A percentile compares a stretch with the other conserved stretches of the same genome.
These are phyloP conservation scores for Hyaloscypha variabilis DNA, from an alignment of 495 filamentous ascomycete genomes.

Conservation along the genomic window DNA sequence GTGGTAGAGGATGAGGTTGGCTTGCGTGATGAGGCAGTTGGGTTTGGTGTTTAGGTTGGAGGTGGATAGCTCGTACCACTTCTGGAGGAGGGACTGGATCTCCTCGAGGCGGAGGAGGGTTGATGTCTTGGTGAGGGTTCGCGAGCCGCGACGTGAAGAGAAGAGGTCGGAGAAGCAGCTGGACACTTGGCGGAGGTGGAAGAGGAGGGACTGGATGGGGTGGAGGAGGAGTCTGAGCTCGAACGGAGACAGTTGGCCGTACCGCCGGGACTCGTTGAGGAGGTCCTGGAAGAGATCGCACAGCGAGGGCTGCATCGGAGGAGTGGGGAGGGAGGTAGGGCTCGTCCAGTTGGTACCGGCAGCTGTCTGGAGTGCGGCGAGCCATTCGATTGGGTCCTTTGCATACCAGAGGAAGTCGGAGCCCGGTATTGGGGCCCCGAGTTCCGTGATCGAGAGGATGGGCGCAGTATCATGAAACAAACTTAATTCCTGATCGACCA, in stretches of 20 bases:
- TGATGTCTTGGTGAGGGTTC: slow-evolving; percentile 50
- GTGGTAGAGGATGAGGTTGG: slow-evolving; percentile 65
- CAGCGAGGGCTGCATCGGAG: slow-evolving; percentile 50
- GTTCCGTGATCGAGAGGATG: slow-evolving; percentile 58
- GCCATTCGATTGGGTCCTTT: slow-evolving; percentile 47
- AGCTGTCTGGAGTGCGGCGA: slow-evolving; percentile 47
- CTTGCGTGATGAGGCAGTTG: slow-evolving; percentile 47
- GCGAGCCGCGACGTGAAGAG: slow-evolving; percentile 35
- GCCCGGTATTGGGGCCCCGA: slow-evolving; percentile 59
- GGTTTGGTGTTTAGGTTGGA: slow-evolving; percentile 39
- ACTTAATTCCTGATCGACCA: slow-evolving; percentile 67
- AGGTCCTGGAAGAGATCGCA: slow-evolving; percentile 60
- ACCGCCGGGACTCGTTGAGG: slow-evolving; percentile 40
- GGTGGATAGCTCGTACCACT: slow-evolving; percentile 58
- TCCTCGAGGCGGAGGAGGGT: slow-evolving; percentile 54
- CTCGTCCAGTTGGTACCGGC: background rate
- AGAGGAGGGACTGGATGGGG: slow-evolving; percentile 52
- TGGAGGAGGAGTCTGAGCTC: slow-evolving; percentile 54
- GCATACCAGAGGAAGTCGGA: slow-evolving; percentile 44
- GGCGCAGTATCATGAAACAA: slow-evolving; percentile 63
- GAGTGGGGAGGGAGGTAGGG: slow-evolving; percentile 40
- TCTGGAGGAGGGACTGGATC: slow-evolving; percentile 55
- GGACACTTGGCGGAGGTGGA: slow-evolving; percentile 50
- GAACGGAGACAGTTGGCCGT: slow-evolving; percentile 43
- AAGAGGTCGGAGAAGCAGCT: slow-evolving; percentile 45